These are phyloP conservation scores for Dentipellis fragilis DNA, from an alignment of 768 basidiomycete genomes.

Conservation along the genomic window DNA sequence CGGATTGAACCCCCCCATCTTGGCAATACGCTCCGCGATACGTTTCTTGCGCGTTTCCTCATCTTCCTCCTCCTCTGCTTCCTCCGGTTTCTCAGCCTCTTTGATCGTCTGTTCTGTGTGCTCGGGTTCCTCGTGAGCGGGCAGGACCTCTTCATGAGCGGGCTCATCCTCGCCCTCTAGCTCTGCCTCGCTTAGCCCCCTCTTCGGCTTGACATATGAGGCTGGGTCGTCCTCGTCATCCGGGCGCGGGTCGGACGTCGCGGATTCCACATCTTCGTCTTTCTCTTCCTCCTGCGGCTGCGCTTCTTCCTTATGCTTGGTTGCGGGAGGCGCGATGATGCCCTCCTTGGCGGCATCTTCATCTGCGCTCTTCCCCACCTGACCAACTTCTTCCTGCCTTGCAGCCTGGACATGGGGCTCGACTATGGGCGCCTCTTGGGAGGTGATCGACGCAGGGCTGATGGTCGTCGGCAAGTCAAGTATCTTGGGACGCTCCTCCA, in stretches of 20 bases:
- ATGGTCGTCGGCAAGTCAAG: background rate
- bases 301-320: background rate
- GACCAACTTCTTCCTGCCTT: background rate
- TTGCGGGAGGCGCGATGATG: background rate
- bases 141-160: background rate
- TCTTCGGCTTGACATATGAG: background rate
- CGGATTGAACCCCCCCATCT: constrained; percentile 55
- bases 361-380: background rate
- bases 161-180: background rate
- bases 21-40: constrained; percentile 48
- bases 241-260: constrained; percentile 3
- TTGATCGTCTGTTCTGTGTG: constrained; percentile 14
- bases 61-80: constrained; percentile 32
- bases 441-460: no score
- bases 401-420: background rate
- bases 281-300: background rate
- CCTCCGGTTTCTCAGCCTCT: constrained; percentile 31
- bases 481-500: background rate
- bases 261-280: background rate
- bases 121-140: constrained; percentile 21
- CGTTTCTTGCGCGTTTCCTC: constrained; percentile 45
- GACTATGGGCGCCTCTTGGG: background rate
- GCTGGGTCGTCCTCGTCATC: constrained; percentile 1
- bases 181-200: background rate
- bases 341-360: constrained; percentile 3